Percentiles rank a stretch among this genome's conserved stretches.
phyloP scores from a whole-genome alignment of 1,139 yeast species.

The Candida anutae region DNA sequence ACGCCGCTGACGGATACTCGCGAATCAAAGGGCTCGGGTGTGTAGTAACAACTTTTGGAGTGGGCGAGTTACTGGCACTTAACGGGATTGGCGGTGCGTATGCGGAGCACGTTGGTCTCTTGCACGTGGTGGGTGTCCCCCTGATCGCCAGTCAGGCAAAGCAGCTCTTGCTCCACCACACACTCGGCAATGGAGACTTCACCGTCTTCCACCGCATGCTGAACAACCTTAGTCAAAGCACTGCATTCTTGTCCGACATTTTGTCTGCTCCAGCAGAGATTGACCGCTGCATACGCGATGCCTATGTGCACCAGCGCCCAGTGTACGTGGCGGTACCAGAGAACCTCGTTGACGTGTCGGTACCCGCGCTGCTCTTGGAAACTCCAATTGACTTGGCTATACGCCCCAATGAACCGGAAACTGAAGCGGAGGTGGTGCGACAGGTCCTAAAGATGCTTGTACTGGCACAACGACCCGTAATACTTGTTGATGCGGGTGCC shows the following conservation, averaged over 20 bases:
- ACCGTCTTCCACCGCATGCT: slow-evolving; percentile 45
- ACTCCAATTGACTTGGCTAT: slow-evolving; percentile 59
- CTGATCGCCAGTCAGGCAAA: slow-evolving; percentile 31
- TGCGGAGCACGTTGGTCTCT: slow-evolving; percentile 35
- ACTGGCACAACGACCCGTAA: slow-evolving; percentile 59
- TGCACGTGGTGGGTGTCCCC: slow-evolving; percentile 36
- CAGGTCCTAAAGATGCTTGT: slow-evolving; percentile 44
- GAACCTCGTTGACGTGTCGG: slow-evolving; percentile 61
- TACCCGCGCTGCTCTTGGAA: slow-evolving; percentile 48
- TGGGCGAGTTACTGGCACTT: slow-evolving; percentile 33
- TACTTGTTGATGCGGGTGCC: slow-evolving; percentile 84
- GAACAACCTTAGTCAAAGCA: slow-evolving; percentile 57
- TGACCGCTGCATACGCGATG: slow-evolving; percentile 68
- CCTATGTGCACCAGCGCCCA: slow-evolving; percentile 69
- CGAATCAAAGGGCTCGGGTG: slow-evolving; percentile 31
- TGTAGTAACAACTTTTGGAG: slow-evolving; percentile 35
- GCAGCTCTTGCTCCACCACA: slow-evolving; percentile 33
- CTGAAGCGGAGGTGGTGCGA: slow-evolving; percentile 67
- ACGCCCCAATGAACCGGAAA: slow-evolving; percentile 57
- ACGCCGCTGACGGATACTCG: slow-evolving; percentile 38
- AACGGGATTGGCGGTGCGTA: slow-evolving; percentile 37
- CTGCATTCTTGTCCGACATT: slow-evolving; percentile 56
- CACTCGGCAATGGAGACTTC: slow-evolving; percentile 40
- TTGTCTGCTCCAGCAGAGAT: slow-evolving; percentile 58
- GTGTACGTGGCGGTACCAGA: slow-evolving; percentile 81